These are phyloP conservation scores for Luzula sylvatica DNA, from an alignment of 176 grass and related monocot genomes.

Conservation along the genomic window DNA sequence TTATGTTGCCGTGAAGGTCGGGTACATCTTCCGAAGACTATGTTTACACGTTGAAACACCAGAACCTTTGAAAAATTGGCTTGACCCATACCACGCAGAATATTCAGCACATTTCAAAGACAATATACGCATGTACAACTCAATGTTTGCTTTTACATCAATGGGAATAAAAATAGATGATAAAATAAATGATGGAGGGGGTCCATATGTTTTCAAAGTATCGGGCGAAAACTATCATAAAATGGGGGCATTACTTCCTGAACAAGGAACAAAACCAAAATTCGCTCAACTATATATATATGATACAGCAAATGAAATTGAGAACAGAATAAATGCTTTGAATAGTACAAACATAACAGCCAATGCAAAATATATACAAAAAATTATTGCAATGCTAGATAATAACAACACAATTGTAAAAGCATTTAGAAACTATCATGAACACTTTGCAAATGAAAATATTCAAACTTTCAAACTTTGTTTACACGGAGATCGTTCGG, in stretches of 20 bases:
- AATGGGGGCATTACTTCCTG: background rate
- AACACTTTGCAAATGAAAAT: too few species aligned
- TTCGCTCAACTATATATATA: constrained; percentile 10
- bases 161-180: background rate
- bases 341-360: background rate
- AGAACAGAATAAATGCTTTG: too few species aligned
- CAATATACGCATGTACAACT: too few species aligned
- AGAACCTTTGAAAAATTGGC: background rate
- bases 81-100: background rate
- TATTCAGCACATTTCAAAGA: background rate
- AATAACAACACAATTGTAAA: background rate
- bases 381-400: background rate
- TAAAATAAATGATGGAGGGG: background rate
- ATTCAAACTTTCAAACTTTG: too few species aligned
- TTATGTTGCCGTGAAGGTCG: background rate
- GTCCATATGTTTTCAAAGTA: constrained; percentile 4
- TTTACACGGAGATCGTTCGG: too few species aligned
- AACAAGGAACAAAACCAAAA: background rate
- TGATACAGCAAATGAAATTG: background rate
- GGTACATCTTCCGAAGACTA: background rate
- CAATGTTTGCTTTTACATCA: too few species aligned
- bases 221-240: background rate
- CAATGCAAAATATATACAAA: background rate
- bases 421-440: background rate
- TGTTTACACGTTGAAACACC: background rate